Evolutionary conservation across 164 flowering plant genomes (phyloP).

Genomic region (Magnolia officinalis): DNA sequence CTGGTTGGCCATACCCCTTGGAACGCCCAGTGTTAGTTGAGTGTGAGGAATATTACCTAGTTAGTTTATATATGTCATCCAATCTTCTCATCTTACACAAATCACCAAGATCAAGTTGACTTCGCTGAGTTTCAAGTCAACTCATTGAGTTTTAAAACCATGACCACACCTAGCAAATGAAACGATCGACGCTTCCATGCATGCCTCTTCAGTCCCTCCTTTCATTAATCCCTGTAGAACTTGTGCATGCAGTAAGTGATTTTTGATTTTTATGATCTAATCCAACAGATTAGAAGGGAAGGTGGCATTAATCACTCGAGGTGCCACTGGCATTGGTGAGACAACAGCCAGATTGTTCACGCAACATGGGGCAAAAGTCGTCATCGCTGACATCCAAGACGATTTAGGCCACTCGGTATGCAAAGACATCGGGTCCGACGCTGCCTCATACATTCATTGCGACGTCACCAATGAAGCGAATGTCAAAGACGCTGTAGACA

Average conservation of each 20-base stretch:
- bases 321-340: constrained; percentile 55
- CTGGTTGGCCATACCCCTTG: too few species aligned
- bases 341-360: constrained; percentile 36
- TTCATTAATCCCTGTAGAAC: background rate
- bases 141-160: background rate
- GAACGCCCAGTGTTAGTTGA: too few species aligned
- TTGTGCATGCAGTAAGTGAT: background rate
- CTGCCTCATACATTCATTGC: constrained; percentile 29
- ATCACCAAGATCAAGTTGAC: too few species aligned
- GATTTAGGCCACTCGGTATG: constrained; percentile 18
- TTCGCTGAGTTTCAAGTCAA: too few species aligned
- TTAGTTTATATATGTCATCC: background rate
- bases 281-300: constrained; percentile 44
- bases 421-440: background rate
- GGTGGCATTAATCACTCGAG: constrained; percentile 59
- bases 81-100: background rate
- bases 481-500: constrained; percentile 25
- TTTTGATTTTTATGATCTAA: background rate
- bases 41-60: background rate
- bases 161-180: background rate
- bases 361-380: constrained; percentile 48
- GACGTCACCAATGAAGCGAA: constrained; percentile 42
- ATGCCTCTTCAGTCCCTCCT: background rate
- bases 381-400: constrained; percentile 50
- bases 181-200: background rate